Evolutionary conservation across 2,329 filamentous ascomycete species (phyloP), one percentile per base, ranked within the genome.

Genomic region (Colletotrichum ledebouriae): DNA sequence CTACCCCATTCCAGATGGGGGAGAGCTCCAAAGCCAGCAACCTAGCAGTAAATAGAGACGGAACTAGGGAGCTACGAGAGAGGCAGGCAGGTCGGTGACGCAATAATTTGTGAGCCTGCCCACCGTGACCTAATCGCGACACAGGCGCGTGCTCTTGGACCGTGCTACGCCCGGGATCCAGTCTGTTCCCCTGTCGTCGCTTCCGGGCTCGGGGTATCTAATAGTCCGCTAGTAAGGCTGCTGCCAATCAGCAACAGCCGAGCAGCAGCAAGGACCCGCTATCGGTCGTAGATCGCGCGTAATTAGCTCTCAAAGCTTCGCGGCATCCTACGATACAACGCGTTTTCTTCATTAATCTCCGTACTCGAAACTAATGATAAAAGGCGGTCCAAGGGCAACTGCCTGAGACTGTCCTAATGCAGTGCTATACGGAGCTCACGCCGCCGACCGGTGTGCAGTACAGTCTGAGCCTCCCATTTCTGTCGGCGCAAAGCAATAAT

Each of bases 381-480:
- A n/a, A 29, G 42, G 55, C 42, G 42, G 34, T 13, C 20, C 15
- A 44, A 49, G 62, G 66, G 66, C 66, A 60, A 65, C 66, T 58
- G 66, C 62, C 68, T 81, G 80, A 73, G 75, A 71, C 73, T 74
- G 77, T 75, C 71, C 72, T 73, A 55, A 98, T 98, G 95, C 95
- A 98, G 88, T 97, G 94, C 86, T 98, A 98, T 83, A 94, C 94
- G 77, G 96, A 99, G 86, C 86, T 99, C 79, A 90, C 94, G 79
- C 92, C 95, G 84, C 94, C 96, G 62, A 97, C 94, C 78, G 94
- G 94, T 78, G 94, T 98, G 81, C 94, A 94, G 76, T 92, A 97
- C 82, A 93, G 94, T 72, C 82, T 98, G 75, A 87, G 85, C 69
- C 82, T 97, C 46, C 89, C 94, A 41, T 94, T 99, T 76, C 86